Base-by-base conservation (phyloP, 441 rosid genomes). In the Aleurites moluccanus region DNA sequence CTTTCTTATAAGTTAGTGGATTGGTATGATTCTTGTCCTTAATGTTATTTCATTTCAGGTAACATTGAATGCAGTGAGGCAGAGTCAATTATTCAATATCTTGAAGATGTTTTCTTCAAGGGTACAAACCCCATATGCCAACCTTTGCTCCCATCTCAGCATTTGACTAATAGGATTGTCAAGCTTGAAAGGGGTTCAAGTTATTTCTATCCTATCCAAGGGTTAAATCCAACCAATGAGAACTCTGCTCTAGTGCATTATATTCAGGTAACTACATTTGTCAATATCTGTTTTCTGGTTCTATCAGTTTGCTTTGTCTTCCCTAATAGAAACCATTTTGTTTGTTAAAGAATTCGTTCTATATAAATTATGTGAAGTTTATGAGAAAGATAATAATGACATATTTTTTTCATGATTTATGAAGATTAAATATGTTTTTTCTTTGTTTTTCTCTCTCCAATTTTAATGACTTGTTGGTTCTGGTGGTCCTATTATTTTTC, bases 241-340 rank as follows among this genome's bases (percentile, higher is more conserved):
- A 95, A 92, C 79, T 95, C 98, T 74, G 88, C 91, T 62, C 78
- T 91, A 25, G 72, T 92, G 52, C 98, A 92, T 78, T 94, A 92
- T 77, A 90, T 91, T 79, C 99, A 94, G 96, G 97, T 93, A 79
- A 79, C 63, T 28, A 15, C n/a, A 33, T 45, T 30, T 70, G 57
- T 64, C 33, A 28, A 15, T 23, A 25, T 60, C 55, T 62, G 15
- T 44, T n/a, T 69, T 69, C 73, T 25, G 20, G 69, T 44, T 10
- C 16, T n/a, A 6, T 38, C 18, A 4, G n/a, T 9, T 55, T 53
- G 9, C 1, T 5, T 53, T 9, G 18, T 35, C 55, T 2, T 69
- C 27, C 30, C 33, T 21, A 3, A 18, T 9, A 3, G 11, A 33
- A 70, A 57, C 23, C 49, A 21, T 55, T 53, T 69, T 18, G 5